Evolutionary conservation across 441 rosid genomes (phyloP).

Genomic region (Sinapis alba): DNA sequence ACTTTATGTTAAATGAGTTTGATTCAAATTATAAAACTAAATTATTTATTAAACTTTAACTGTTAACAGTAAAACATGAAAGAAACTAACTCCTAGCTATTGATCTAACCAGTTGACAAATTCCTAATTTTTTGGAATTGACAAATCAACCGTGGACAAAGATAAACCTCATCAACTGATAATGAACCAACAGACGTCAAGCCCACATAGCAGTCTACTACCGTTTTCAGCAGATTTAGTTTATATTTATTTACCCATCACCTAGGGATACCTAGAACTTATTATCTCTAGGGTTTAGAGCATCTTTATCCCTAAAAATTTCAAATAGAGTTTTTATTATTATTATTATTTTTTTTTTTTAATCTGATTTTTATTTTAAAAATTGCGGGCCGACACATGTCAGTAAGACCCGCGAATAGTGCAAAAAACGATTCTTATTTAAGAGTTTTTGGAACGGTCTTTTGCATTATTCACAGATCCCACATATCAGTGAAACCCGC

Average conservation of each 20-base stretch:
- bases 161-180: conserved; percentile 1
- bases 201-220: background rate
- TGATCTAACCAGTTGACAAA: conserved; percentile 2
- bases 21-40: background rate
- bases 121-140: background rate
- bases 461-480: too few species aligned
- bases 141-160: background rate
- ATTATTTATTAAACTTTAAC: background rate
- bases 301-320: too few species aligned
- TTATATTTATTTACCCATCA: conserved; percentile 4
- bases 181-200: background rate
- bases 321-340: too few species aligned
- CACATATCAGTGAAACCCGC: too few species aligned
- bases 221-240: background rate
- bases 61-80: background rate
- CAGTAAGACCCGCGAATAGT: too few species aligned
- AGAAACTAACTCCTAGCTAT: background rate
- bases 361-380: too few species aligned
- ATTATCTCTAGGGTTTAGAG: too few species aligned
- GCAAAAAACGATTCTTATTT: too few species aligned
- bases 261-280: background rate
- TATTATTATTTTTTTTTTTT: too few species aligned
- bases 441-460: too few species aligned
- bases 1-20: background rate
- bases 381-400: too few species aligned